These are phyloP conservation scores for Drechslerella coelobrocha DNA, from an alignment of 2,329 filamentous ascomycete genomes.

Conservation along the genomic window DNA sequence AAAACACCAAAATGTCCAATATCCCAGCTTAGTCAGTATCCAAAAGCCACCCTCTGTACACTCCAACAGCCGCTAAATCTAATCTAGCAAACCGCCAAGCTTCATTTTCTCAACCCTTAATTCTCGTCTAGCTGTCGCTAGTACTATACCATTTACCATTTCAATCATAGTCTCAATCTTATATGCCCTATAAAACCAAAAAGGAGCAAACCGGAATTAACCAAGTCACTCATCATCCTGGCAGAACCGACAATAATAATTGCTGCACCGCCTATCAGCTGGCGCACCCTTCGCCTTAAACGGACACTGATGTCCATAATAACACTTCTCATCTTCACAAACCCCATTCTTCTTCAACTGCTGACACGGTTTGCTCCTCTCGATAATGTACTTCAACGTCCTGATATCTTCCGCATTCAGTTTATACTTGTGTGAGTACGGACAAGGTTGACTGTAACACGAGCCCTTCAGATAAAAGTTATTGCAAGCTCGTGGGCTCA, in stretches of 20 bases:
- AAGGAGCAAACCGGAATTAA: not conserved
- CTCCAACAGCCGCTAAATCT: too few species aligned
- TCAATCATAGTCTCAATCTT: too few species aligned
- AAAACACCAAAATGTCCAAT: too few species aligned
- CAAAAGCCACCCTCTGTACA: too few species aligned
- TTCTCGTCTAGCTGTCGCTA: too few species aligned
- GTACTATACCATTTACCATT: too few species aligned
- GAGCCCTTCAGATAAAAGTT: slow-evolving; percentile 37
- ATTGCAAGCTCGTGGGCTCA: slow-evolving; percentile 43
- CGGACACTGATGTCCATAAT: slow-evolving; percentile 50
- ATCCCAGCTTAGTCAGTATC: too few species aligned
- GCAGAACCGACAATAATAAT: slow-evolving; percentile 44
- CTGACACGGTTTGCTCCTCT: slow-evolving; percentile 45
- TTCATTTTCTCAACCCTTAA: too few species aligned
- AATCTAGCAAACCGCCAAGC: too few species aligned
- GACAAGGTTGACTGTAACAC: slow-evolving; percentile 38
- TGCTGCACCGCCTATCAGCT: slow-evolving; percentile 22
- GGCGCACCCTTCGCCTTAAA: slow-evolving; percentile 20
- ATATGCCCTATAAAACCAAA: too few species aligned
- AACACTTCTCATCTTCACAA: slow-evolving; percentile 48
- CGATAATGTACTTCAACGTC: slow-evolving; percentile 47
- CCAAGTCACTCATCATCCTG: slow-evolving; percentile 18
- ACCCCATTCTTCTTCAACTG: slow-evolving; percentile 36
- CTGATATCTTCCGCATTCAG: slow-evolving; percentile 36
- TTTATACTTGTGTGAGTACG: slow-evolving; percentile 48